Base-by-base conservation (phyloP, 2,329 filamentous ascomycete species). In the Capronia coronata region DNA sequence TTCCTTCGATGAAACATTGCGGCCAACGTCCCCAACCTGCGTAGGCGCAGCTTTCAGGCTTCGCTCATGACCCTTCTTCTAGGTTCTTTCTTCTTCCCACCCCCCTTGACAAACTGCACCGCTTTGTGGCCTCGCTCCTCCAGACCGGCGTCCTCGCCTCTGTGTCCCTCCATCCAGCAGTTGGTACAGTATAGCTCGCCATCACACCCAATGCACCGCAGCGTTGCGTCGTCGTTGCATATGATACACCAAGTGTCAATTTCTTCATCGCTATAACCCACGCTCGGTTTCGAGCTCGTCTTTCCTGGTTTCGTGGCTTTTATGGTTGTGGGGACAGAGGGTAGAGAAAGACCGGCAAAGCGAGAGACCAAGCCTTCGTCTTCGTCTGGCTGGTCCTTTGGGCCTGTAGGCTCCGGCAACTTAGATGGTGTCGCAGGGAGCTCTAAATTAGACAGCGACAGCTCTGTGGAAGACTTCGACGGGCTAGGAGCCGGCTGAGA, bases 161-260 rank as follows among this genome's bases (percentile, higher is more conserved):
- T 70, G 61, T 94, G 88, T 65, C 88, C 87, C 62, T 91, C 87
- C 51, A 75, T 77, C 87, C 87, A 94, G 70, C 88, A 94, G 13
- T 77, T 71, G 18, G 75, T 72, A 64, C 88, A 94, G 64, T 91
- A 94, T 34, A 87, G 71, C 56, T 90, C 77, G 1, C 71, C 72
- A 45, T 81, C 80, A 60, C 88, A 94, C 2, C 83, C 86, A 0
- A 82, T 63, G 63, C 88, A 94, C 49, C 75, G 75, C 22, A 93
- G 68, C 2, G 80, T 81, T 0, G 84, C 87, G 62, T 93, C 85
- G 51, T 88, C 86, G 40, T 84, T 80, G 63, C 88, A 94, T 8
- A 93, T 88, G 25, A 83, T 78, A 64, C 88, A 94, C 86, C 87
- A 94, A 1, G 76, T 79, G 35, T 83, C 80, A 54, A 83, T 75